Evolutionary conservation across 257 asterid species (phyloP).

Genomic region (Solanum rostratum): DNA sequence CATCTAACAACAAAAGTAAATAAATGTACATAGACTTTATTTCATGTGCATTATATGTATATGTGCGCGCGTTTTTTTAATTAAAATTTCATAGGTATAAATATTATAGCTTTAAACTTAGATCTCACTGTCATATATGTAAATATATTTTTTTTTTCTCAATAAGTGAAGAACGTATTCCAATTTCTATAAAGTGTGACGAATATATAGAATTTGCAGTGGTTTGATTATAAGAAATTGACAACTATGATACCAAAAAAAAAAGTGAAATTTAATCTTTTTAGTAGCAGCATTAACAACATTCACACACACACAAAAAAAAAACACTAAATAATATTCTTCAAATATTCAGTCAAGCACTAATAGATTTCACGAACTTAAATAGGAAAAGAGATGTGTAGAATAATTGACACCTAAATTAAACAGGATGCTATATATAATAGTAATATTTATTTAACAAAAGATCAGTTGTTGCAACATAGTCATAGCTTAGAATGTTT

Average conservation of each 20-base stretch:
- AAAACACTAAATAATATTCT: not conserved
- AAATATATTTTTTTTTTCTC: not conserved
- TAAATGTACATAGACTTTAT: not conserved
- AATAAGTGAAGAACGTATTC: not conserved
- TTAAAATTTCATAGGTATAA: not conserved
- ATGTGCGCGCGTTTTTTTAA: not conserved
- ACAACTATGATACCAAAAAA: not conserved
- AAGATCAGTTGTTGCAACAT: constrained; percentile 6
- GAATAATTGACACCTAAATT: constrained; percentile 18
- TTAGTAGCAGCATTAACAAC: not conserved
- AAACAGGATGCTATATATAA: constrained; percentile 2
- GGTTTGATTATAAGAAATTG: not conserved
- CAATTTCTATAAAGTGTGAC: not conserved
- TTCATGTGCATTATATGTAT: not conserved
- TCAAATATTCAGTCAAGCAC: constrained; percentile 6
- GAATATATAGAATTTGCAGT: not conserved
- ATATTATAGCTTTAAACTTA: not conserved
- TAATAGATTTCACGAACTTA: not conserved
- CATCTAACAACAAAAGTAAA: not conserved
- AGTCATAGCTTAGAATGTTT: constrained; percentile 7
- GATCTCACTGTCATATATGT: not conserved
- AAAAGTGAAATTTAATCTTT: not conserved
- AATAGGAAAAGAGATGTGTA: not conserved
- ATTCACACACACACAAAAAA: not conserved
- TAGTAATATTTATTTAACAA: not conserved